Evolutionary conservation across 768 basidiomycete genomes (phyloP), one percentile per base, ranked within the genome.

Genomic region (Porphyrellus cyaneotinctus): DNA sequence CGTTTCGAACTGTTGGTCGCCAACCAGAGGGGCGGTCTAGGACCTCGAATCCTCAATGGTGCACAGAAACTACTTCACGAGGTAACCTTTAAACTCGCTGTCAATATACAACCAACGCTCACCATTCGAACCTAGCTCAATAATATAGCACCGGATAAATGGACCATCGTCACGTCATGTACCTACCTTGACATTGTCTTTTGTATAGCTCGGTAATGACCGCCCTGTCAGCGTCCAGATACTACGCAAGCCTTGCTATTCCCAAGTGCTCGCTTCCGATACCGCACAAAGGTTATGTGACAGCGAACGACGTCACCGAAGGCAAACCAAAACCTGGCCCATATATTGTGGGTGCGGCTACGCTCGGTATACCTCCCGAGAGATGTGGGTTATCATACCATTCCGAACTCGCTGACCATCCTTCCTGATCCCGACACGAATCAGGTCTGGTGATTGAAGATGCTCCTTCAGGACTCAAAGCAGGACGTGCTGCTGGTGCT

Each of bases 321-420:
- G 91, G 92, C 41, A 95, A 95, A 72, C 93, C 93, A n/a, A 78
- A 85, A 62, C 91, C 93, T 1, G 90, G 81, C 32, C 94, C 94
- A 20, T 97, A 95, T 70, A 72, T 93, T 14, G 80, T 82, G 1
- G 92, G 92, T 12, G 91, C 91, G 35, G 46, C 36, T 15, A 45
- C 33, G 7, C 80, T 85, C 52, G 74, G 72, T n/a, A 75, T 79
- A 22, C 73, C 83, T 43, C 74, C 84, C 2, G 68, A 66, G 20
- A 80, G 80, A 44, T 91, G 87, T 83, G 44, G 51, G 80, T 61
- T 17, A 23, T 35, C 23, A 15, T 14, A 17, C 12, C 26, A 18
- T 28, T 22, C 22, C 31, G 12, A 13, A 38, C 46, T 32, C 14
- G 20, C 31, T 6, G 12, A 15, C 15, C 11, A 39, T 11, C 13